Conservation (phyloP, 768 basidiomycete genomes). For the Pulveroboletus sp. region DNA sequence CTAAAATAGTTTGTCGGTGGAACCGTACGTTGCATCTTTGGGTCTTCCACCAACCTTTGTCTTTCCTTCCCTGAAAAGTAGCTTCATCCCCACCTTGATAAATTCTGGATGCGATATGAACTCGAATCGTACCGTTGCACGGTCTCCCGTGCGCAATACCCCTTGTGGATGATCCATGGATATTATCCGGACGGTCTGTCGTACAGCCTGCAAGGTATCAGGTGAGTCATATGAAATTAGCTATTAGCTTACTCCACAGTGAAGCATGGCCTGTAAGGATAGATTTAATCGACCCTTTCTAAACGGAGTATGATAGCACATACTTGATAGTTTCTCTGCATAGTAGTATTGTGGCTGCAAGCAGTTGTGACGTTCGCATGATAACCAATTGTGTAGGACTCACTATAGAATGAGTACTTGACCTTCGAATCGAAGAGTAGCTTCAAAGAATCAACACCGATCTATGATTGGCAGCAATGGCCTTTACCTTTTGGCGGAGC, state of each 20-base stretch:
- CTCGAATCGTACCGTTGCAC: slow-evolving; percentile 91
- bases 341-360: slow-evolving; percentile 80
- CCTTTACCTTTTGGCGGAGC: slow-evolving; percentile 65
- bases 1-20: slow-evolving; percentile 33
- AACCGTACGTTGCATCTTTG: background rate
- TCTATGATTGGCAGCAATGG: background rate
- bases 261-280: slow-evolving; percentile 71
- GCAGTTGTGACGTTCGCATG: slow-evolving; percentile 1
- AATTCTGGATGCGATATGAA: slow-evolving; percentile 92
- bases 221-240: background rate
- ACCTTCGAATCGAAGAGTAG: slow-evolving; percentile 84
- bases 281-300: background rate
- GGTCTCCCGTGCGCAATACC: slow-evolving; percentile 89
- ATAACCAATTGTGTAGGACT: slow-evolving; percentile 23
- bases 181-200: slow-evolving; percentile 90
- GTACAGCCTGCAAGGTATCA: slow-evolving; percentile 57
- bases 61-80: slow-evolving; percentile 92
- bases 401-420: slow-evolving; percentile 92
- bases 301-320: slow-evolving; percentile 12
- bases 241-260: slow-evolving; percentile 65
- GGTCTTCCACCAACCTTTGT: slow-evolving; percentile 62
- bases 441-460: slow-evolving; percentile 33
- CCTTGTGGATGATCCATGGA: slow-evolving; percentile 88
- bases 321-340: slow-evolving; percentile 90
- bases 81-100: slow-evolving; percentile 89